Evolutionary conservation across 2,329 filamentous ascomycete species (phyloP).

Genomic region (Clonostachys chloroleuca): DNA sequence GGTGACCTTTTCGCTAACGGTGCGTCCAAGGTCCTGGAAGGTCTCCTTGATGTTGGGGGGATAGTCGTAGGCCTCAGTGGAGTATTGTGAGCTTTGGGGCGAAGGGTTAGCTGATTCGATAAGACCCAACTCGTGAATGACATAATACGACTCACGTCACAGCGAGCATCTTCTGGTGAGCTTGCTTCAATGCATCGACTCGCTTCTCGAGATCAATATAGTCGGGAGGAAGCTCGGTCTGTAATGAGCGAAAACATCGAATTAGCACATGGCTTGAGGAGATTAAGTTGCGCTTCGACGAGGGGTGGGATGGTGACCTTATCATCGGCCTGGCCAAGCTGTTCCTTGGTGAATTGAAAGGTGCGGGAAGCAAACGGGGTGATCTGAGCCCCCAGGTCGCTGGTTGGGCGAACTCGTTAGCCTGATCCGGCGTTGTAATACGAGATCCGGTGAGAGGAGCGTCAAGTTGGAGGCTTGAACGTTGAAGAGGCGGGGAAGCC

Average conservation of each 20-base stretch:
- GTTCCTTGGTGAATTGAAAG: constrained; percentile 97
- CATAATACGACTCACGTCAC: constrained; percentile 71
- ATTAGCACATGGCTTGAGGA: not conserved
- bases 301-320: constrained; percentile 53
- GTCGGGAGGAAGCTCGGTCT: constrained; percentile 95
- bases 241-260: constrained; percentile 3
- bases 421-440: not conserved
- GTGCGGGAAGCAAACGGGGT: constrained; percentile 91
- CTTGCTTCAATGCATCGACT: constrained; percentile 93
- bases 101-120: not conserved
- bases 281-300: too few species aligned
- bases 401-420: constrained; percentile 11
- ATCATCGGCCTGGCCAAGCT: constrained; percentile 90
- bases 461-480: not conserved
- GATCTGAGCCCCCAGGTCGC: constrained; percentile 71
- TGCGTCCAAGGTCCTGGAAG: constrained; percentile 92
- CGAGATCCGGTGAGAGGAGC: constrained; percentile 3
- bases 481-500: constrained; percentile 5
- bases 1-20: constrained; percentile 89
- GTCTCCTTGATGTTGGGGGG: constrained; percentile 97
- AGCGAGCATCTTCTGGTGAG: constrained; percentile 94
- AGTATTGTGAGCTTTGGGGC: constrained; percentile 74
- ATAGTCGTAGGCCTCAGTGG: constrained; percentile 87
- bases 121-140: too few species aligned
- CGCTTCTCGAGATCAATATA: constrained; percentile 99